These are phyloP conservation scores for Penicillium expansum DNA, from an alignment of 2,329 filamentous ascomycete genomes.

Conservation along the genomic window DNA sequence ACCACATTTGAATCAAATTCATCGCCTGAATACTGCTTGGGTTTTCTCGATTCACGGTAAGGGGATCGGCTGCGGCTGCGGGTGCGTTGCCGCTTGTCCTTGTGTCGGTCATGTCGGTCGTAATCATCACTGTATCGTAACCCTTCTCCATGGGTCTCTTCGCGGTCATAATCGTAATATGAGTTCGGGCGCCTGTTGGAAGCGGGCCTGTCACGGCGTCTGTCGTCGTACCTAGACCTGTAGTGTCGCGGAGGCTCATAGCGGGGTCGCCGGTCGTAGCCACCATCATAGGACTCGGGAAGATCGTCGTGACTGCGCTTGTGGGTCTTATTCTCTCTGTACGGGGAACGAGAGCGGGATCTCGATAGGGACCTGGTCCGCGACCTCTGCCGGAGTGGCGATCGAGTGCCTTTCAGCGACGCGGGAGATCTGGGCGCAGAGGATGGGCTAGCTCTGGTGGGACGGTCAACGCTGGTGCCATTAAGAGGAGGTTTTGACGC, in stretches of 20 bases:
- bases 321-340: constrained; percentile 39
- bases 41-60: constrained; percentile 39
- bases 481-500: constrained; percentile 69
- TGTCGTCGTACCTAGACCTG: constrained; percentile 40
- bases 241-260: constrained; percentile 34
- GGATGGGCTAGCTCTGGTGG: constrained; percentile 69
- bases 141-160: constrained; percentile 39
- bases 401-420: constrained; percentile 50
- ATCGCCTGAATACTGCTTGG: constrained; percentile 39
- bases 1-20: constrained; percentile 31
- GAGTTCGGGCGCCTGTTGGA: constrained; percentile 38
- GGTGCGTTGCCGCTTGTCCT: constrained; percentile 57
- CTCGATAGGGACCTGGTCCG: constrained; percentile 31
- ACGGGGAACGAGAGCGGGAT: constrained; percentile 43
- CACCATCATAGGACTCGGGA: constrained; percentile 26
- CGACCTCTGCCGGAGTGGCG: constrained; percentile 61
- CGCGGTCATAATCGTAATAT: constrained; percentile 55
- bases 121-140: constrained; percentile 53
- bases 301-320: constrained; percentile 45
- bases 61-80: constrained; percentile 54
- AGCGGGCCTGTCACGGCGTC: constrained; percentile 40
- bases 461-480: constrained; percentile 87
- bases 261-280: constrained; percentile 30
- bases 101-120: constrained; percentile 42
- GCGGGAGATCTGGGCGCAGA: constrained; percentile 48